A percentile compares a stretch with the other conserved stretches of the same genome.
These are phyloP conservation scores for Schizopora paradoxa DNA, from an alignment of 1,284 basidiomycete genomes.

Conservation along the genomic window DNA sequence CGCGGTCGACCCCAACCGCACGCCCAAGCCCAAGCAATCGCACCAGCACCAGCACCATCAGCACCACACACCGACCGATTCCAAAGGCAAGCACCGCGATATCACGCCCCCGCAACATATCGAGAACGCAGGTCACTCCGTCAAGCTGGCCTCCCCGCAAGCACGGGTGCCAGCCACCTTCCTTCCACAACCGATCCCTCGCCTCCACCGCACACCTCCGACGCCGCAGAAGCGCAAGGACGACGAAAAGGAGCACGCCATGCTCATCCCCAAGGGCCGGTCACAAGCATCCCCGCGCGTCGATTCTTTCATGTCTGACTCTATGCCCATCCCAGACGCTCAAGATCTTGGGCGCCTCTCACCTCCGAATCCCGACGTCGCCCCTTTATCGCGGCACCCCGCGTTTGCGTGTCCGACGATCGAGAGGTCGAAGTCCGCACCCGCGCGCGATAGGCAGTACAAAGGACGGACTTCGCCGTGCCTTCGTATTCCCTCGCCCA, in stretches of 20 bases:
- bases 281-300: constrained; percentile 6
- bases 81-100: constrained; percentile 10
- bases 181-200: constrained; percentile 10
- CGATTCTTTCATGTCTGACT: constrained; percentile 19
- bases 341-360: neutral
- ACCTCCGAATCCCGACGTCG: neutral
- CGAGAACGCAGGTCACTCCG: neutral
- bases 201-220: constrained; percentile 12
- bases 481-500: constrained; percentile 19
- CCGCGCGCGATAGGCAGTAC: constrained; percentile 4
- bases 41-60: neutral
- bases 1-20: too few species aligned
- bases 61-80: neutral
- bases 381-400: neutral
- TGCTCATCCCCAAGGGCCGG: neutral
- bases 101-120: neutral
- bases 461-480: constrained; percentile 23
- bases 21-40: constrained; percentile 1
- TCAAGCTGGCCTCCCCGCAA: constrained; percentile 6
- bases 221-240: constrained; percentile 11
- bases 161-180: constrained; percentile 9
- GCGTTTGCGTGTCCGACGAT: constrained; percentile 9
- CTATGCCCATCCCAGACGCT: constrained; percentile 11
- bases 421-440: constrained; percentile 12
- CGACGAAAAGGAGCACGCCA: neutral